These are phyloP conservation scores for Eucommia ulmoides DNA, from an alignment of 257 asterid genomes.

Conservation along the genomic window DNA sequence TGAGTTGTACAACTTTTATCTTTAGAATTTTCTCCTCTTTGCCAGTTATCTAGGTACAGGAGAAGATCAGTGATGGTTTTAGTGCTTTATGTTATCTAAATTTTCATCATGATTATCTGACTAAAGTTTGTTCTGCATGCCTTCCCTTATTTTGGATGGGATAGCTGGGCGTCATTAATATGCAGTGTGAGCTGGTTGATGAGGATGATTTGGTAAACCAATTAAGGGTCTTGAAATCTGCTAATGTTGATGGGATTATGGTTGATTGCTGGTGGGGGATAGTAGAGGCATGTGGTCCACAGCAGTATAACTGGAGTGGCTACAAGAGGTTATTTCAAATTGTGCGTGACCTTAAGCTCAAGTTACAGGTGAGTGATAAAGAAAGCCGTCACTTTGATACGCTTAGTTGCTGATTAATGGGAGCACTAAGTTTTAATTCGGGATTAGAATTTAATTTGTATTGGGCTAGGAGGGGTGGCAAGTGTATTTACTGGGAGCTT, in stretches of 20 bases:
- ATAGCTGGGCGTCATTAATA: slow-evolving; percentile 45
- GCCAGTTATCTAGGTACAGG: not conserved
- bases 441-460: too few relatives aligned
- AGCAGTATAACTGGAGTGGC: slow-evolving; percentile 60
- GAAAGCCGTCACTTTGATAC: too few relatives aligned
- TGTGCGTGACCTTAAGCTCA: slow-evolving; percentile 40
- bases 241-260: slow-evolving; percentile 60
- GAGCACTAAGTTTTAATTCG: too few relatives aligned
- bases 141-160: slow-evolving; percentile 3
- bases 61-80: not conserved
- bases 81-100: not conserved
- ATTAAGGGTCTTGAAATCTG: slow-evolving; percentile 39
- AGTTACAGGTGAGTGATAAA: slow-evolving; percentile 38
- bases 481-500: too few relatives aligned
- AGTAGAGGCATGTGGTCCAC: slow-evolving; percentile 52
- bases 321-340: slow-evolving; percentile 47
- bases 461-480: too few relatives aligned
- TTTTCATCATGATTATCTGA: not conserved
- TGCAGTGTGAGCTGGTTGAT: slow-evolving; percentile 52
- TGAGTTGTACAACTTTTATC: slow-evolving; percentile 25
- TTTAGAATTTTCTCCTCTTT: not conserved
- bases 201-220: slow-evolving; percentile 33
- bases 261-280: slow-evolving; percentile 94
- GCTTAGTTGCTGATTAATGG: too few relatives aligned
- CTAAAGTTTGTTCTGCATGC: not conserved